Percentiles rank a stretch among this genome's conserved stretches.
phyloP scores from a whole-genome alignment of 169 alveolate species.

The Neospora caninum region DNA sequence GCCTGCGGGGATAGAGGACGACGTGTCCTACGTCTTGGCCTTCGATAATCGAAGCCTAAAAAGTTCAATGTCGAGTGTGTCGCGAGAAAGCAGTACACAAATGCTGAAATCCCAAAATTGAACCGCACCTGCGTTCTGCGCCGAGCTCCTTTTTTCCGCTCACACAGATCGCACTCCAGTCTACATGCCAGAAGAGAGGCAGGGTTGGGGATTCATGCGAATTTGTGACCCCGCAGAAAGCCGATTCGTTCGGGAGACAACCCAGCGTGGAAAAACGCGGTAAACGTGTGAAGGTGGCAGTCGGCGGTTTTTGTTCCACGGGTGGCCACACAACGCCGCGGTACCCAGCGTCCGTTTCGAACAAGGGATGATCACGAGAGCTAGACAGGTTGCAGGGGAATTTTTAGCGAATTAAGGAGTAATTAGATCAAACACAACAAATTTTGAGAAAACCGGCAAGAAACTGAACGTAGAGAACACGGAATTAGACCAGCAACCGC shows the following conservation, averaged over 20 bases:
- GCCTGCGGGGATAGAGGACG: neutral
- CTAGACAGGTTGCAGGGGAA: neutral
- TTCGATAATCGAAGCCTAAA: neutral
- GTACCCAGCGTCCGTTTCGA: neutral
- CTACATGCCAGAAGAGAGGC: neutral
- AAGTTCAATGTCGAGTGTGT: neutral
- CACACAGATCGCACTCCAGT: neutral
- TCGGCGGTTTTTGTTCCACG: neutral
- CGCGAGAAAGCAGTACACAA: neutral
- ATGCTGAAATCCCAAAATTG: neutral
- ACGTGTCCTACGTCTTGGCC: neutral
- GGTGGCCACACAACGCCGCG: constrained; percentile 4
- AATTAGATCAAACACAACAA: neutral
- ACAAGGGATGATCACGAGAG: neutral
- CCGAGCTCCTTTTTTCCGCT: neutral
- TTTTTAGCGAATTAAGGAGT: neutral
- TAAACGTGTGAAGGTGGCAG: neutral
- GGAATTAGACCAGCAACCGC: constrained; percentile 2
- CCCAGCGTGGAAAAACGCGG: neutral
- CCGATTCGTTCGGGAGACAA: neutral
- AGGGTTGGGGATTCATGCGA: neutral
- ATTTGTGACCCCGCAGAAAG: neutral
- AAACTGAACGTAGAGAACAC: neutral
- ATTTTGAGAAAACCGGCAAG: neutral
- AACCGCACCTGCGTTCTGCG: neutral